Percentiles rank a stretch among this genome's conserved stretches.
Conservation (phyloP, 192 early-diverging fungal genomes). For the Tieghemiomyces parasiticus region DNA sequence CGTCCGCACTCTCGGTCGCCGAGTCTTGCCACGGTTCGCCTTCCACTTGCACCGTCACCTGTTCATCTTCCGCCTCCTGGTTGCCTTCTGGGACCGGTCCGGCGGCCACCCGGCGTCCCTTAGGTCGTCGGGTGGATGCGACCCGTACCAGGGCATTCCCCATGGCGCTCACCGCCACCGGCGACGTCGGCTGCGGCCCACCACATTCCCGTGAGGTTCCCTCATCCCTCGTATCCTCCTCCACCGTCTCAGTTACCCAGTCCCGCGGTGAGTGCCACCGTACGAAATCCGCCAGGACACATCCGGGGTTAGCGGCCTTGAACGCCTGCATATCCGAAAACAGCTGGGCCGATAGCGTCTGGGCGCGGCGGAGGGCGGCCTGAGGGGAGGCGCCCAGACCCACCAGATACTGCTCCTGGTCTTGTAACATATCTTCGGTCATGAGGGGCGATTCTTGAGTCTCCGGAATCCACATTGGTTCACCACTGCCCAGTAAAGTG, state of each 20-base stretch:
- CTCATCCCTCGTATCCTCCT: no score
- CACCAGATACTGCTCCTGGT: constrained; percentile 65
- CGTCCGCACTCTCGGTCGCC: no score
- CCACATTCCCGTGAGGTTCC: no score
- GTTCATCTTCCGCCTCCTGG: neutral
- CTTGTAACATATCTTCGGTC: constrained; percentile 79
- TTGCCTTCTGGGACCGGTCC: neutral
- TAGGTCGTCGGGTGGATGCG: neutral
- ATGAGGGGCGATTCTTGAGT: constrained; percentile 57
- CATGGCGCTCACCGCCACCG: constrained; percentile 13
- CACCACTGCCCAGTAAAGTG: constrained; percentile 36
- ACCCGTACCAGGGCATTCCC: neutral
- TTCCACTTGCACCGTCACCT: no score
- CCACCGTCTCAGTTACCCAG: constrained; percentile 53
- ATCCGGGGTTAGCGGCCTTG: constrained; percentile 82
- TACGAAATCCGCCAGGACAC: constrained; percentile 72
- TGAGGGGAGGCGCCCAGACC: constrained; percentile 54
- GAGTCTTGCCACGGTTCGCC: no score
- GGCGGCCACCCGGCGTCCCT: neutral
- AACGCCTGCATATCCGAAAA: constrained; percentile 78
- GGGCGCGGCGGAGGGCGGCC: constrained; percentile 54
- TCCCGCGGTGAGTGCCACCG: constrained; percentile 94
- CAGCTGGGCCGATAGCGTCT: constrained; percentile 56
- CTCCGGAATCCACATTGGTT: constrained; percentile 50
- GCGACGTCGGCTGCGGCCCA: no score